A percentile compares a stretch with the other conserved stretches of the same genome.
These are phyloP conservation scores for Chamaecrista fasciculata DNA, from an alignment of 306 rosid species.

Conservation along the genomic window DNA sequence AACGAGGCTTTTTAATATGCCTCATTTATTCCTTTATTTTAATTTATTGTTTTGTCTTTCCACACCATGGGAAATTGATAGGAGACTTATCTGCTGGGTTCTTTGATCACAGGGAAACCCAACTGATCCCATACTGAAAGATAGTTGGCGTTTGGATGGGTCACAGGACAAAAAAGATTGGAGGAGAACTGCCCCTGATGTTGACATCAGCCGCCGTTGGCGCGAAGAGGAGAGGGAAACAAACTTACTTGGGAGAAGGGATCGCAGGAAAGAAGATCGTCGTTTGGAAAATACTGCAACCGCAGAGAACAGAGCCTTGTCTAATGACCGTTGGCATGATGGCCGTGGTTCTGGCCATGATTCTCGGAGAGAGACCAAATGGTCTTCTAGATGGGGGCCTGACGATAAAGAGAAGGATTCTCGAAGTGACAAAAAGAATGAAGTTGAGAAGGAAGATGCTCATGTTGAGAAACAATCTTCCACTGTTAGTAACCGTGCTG, in stretches of 20 bases:
- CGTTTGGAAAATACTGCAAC: slow-evolving; percentile 49
- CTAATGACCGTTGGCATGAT: slow-evolving; percentile 62
- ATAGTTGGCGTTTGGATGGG: slow-evolving; percentile 66
- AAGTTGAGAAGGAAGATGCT: slow-evolving; percentile 56
- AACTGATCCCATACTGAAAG: slow-evolving; percentile 53
- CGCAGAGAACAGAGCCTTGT: slow-evolving; percentile 47
- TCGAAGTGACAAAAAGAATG: slow-evolving; percentile 60
- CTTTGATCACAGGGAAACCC: slow-evolving; percentile 49
- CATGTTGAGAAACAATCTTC: slow-evolving; percentile 53
- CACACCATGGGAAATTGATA: slow-evolving; percentile 9
- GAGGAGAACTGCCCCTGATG: slow-evolving; percentile 62
- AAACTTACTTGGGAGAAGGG: slow-evolving; percentile 68
- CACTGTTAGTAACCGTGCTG: slow-evolving; percentile 41
- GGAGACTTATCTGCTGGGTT: slow-evolving; percentile 34
- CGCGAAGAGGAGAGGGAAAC: slow-evolving; percentile 90
- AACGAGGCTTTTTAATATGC: background rate
- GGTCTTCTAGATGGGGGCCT: slow-evolving; percentile 88
- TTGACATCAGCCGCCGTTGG: slow-evolving; percentile 63
- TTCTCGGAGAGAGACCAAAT: slow-evolving; percentile 69
- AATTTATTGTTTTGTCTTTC: background rate
- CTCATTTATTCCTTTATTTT: background rate
- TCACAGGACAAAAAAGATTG: slow-evolving; percentile 69
- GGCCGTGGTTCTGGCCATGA: slow-evolving; percentile 58
- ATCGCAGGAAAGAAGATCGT: slow-evolving; percentile 70
- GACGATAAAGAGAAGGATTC: slow-evolving; percentile 75